Conservation (phyloP, 164 flowering plant genomes). For the Kalanchoe fedtschenkoi region DNA sequence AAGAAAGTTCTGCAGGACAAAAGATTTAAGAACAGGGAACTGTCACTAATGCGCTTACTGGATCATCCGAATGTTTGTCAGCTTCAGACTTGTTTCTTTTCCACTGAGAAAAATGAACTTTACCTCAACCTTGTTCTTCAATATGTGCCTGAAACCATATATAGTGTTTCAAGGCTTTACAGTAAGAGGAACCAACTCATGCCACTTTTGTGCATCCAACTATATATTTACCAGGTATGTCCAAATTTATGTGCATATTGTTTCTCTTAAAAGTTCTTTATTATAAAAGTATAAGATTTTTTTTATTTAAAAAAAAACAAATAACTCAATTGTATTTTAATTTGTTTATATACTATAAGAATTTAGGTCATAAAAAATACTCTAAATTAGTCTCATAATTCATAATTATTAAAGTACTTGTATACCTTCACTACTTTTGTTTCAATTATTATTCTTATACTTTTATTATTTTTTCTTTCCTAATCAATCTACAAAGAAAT, state of each 20-base stretch:
- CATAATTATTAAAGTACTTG: no score
- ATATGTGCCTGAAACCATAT: slow-evolving; percentile 79
- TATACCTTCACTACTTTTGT: no score
- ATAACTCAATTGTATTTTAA: no score
- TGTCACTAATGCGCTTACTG: slow-evolving; percentile 77
- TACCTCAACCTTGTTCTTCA: slow-evolving; percentile 89
- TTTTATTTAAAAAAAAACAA: no score
- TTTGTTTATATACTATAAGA: no score
- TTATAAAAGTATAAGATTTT: no score
- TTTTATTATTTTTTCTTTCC: no score
- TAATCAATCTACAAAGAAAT: no score
- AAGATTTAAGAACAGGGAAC: slow-evolving; percentile 96
- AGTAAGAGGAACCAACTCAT: slow-evolving; percentile 63
- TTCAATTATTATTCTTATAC: no score
- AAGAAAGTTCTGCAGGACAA: slow-evolving; percentile 95
- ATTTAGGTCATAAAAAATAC: no score
- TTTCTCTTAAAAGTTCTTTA: no score
- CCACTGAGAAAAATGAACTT: slow-evolving; percentile 75
- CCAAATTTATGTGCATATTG: background rate
- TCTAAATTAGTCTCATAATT: no score
- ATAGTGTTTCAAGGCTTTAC: slow-evolving; percentile 61
- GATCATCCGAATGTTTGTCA: slow-evolving; percentile 78
- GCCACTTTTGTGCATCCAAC: slow-evolving; percentile 67
- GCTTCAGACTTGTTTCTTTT: slow-evolving; percentile 76
- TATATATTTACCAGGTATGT: slow-evolving; percentile 85